Conservation (phyloP, 176 grass and related monocot genomes). For the Leersia perrieri region DNA sequence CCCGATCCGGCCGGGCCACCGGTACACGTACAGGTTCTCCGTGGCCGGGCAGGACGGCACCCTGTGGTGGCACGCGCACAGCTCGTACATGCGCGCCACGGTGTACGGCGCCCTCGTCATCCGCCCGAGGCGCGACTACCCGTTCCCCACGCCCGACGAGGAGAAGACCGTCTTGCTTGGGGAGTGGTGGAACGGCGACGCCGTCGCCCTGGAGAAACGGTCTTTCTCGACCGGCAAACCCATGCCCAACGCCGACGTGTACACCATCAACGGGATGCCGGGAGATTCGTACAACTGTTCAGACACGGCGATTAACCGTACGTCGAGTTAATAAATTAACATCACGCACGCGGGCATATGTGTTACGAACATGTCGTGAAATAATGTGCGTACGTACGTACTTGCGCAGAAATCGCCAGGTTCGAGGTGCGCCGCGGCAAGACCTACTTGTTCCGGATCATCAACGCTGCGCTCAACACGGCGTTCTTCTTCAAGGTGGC, state of each 20-base stretch:
- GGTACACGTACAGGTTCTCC: constrained; percentile 60
- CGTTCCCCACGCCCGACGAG: constrained; percentile 48
- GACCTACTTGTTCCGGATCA: constrained; percentile 67
- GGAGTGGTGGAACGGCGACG: constrained; percentile 76
- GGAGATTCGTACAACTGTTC: constrained; percentile 48
- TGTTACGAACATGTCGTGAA: not conserved
- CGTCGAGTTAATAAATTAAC: not conserved
- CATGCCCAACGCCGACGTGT: constrained; percentile 33
- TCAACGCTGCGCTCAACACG: constrained; percentile 76
- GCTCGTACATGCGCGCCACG: constrained; percentile 48
- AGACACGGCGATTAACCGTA: constrained; percentile 17
- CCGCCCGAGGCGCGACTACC: constrained; percentile 40
- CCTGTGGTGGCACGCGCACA: constrained; percentile 88
- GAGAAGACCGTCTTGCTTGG: constrained; percentile 54
- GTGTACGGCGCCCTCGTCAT: constrained; percentile 63
- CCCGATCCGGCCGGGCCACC: constrained; percentile 49
- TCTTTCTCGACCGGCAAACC: not conserved
- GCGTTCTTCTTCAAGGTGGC: constrained; percentile 76
- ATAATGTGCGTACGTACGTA: not conserved
- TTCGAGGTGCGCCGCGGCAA: constrained; percentile 41
- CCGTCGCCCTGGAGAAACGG: constrained; percentile 25
- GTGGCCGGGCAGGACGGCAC: constrained; percentile 72
- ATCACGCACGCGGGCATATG: not conserved
- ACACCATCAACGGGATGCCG: constrained; percentile 64
- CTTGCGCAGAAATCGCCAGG: constrained; percentile 28